Conservation (phyloP, 75 land plant genomes). For the Sequoia sempervirens region DNA sequence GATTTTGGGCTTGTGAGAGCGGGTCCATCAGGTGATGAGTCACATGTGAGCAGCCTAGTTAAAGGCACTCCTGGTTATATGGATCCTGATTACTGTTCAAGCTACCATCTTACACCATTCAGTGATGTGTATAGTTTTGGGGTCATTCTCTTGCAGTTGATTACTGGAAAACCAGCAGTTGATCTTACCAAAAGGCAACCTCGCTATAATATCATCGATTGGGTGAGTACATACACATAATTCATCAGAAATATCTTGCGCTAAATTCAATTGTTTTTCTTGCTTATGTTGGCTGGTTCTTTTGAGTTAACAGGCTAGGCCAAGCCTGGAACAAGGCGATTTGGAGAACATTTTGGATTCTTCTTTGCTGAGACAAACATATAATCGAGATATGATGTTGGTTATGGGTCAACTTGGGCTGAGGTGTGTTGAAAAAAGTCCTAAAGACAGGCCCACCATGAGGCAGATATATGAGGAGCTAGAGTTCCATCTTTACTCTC, state of each 20-base stretch:
- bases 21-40: constrained; percentile 26
- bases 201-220: constrained; percentile 36
- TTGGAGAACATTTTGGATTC: constrained; percentile 45
- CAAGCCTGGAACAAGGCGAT: constrained; percentile 29
- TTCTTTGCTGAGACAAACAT: constrained; percentile 21
- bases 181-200: constrained; percentile 15
- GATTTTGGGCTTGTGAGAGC: constrained; percentile 47
- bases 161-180: constrained; percentile 44
- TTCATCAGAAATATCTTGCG: not conserved
- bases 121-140: constrained; percentile 62
- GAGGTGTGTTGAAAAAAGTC: constrained; percentile 25
- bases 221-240: constrained; percentile 28
- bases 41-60: constrained; percentile 23
- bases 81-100: constrained; percentile 50
- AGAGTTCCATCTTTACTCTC: constrained; percentile 19
- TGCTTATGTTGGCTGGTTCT: not conserved
- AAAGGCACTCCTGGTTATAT: constrained; percentile 54
- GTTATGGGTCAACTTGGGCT: constrained; percentile 49
- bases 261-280: not conserved
- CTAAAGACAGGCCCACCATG: constrained; percentile 41
- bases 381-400: constrained; percentile 49
- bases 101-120: constrained; percentile 34
- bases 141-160: constrained; percentile 40
- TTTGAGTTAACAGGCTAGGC: constrained; percentile 30
- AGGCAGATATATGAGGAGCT: constrained; percentile 41